Percentiles rank a stretch among this genome's conserved stretches.
phyloP scores from a whole-genome alignment of 108 stramenopile species.

The Cyclostephanos tholiformis region DNA sequence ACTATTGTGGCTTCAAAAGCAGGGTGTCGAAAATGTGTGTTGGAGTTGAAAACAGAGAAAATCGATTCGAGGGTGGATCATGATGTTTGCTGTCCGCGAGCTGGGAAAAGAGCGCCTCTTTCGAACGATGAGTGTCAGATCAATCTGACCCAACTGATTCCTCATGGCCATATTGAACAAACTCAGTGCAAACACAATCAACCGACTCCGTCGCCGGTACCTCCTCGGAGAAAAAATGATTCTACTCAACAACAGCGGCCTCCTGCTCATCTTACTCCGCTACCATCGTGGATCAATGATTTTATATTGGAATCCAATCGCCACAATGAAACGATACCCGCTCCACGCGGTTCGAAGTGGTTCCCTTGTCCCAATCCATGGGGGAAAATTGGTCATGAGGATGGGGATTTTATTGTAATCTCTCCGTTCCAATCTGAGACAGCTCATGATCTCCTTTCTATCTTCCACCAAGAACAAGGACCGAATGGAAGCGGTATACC shows the following conservation, averaged over 20 bases:
- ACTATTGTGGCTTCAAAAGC: conserved; percentile 16
- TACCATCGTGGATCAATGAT: conserved; percentile 32
- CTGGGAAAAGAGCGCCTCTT: conserved; percentile 3
- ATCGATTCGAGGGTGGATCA: conserved; percentile 1
- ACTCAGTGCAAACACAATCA: neutral
- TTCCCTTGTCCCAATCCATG: conserved; percentile 66
- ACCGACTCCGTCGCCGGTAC: conserved; percentile 26
- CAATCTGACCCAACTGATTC: neutral
- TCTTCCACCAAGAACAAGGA: conserved; percentile 26
- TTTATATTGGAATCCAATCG: conserved; percentile 28
- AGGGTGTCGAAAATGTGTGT: conserved; percentile 27
- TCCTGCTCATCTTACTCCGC: conserved; percentile 7
- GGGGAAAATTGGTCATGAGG: conserved; percentile 59
- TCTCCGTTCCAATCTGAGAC: conserved; percentile 49
- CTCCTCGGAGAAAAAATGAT: conserved; percentile 4
- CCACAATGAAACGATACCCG: conserved; percentile 17
- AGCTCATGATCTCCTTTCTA: conserved; percentile 38
- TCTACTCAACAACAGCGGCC: neutral
- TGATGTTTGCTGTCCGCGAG: conserved; percentile 20
- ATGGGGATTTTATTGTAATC: conserved; percentile 70
- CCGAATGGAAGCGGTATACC: conserved; percentile 19
- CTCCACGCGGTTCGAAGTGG: conserved; percentile 51
- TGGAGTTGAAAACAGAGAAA: conserved; percentile 31
- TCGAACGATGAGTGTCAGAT: neutral
- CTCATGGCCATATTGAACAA: neutral